Conservation (phyloP, 1,284 basidiomycete species). For the Lentinula novae-zelandiae region DNA sequence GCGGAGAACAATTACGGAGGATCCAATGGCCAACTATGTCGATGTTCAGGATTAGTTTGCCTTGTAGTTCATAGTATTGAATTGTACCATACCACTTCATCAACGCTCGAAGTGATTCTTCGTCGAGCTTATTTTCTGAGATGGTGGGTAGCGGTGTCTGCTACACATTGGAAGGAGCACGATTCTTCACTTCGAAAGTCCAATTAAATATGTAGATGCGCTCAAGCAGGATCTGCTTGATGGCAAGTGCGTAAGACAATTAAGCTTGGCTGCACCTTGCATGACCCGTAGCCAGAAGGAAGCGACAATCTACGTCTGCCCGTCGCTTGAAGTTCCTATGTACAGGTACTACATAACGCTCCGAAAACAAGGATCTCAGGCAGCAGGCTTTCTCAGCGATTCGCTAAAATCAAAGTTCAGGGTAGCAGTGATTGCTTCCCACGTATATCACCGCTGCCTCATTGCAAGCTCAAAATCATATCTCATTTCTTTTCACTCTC, state of each 20-base stretch:
- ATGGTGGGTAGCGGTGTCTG: conserved; percentile 26
- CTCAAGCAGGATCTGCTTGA: too few relatives aligned
- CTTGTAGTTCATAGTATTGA: not conserved
- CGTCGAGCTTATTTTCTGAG: conserved; percentile 20
- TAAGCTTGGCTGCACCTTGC: too few relatives aligned
- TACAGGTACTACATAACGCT: too few relatives aligned
- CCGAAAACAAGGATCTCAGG: too few relatives aligned
- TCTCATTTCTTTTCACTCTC: not conserved
- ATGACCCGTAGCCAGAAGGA: too few relatives aligned
- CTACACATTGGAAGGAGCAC: conserved; percentile 28
- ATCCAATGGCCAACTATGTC: conserved; percentile 87
- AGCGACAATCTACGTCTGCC: too few relatives aligned
- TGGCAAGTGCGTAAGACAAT: too few relatives aligned
- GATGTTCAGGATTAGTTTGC: conserved; percentile 41
- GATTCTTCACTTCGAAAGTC: not conserved
- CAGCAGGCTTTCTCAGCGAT: not conserved
- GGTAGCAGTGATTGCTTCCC: not conserved
- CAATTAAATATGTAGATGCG: too few relatives aligned
- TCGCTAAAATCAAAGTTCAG: not conserved
- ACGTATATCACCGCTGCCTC: not conserved
- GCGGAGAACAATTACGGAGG: conserved; percentile 66
- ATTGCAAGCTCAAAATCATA: not conserved
- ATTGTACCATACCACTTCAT: not conserved
- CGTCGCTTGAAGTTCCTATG: too few relatives aligned
- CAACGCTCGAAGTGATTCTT: not conserved